Evolutionary conservation across 2,329 filamentous ascomycete species (phyloP).

Genomic region (Fusarium palustre): DNA sequence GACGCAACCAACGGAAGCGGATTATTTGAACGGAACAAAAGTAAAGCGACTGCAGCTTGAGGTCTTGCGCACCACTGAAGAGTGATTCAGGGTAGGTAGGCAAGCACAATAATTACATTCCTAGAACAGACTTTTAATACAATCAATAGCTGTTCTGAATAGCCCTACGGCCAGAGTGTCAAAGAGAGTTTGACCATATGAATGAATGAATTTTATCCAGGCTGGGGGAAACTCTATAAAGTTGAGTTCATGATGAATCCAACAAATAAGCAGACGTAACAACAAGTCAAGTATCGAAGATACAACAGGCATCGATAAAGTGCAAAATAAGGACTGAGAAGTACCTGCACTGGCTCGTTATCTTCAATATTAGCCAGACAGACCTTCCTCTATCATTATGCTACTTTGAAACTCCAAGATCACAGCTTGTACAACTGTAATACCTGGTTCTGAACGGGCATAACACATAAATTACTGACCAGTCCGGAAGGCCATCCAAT

Average conservation of each 20-base stretch:
- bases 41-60: constrained; percentile 1
- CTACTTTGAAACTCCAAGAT: too few relatives aligned
- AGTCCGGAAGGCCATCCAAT: not conserved
- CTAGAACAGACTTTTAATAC: not conserved
- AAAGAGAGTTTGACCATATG: not conserved
- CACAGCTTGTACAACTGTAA: too few relatives aligned
- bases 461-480: not conserved
- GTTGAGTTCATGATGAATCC: too few relatives aligned
- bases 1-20: constrained; percentile 37
- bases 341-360: too few relatives aligned
- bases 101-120: not conserved
- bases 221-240: too few relatives aligned
- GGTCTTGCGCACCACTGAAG: constrained; percentile 5
- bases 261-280: too few relatives aligned
- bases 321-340: too few relatives aligned
- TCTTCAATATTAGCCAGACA: too few relatives aligned
- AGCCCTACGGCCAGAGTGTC: not conserved
- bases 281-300: too few relatives aligned
- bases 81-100: constrained; percentile 13
- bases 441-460: too few relatives aligned
- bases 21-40: constrained; percentile 14
- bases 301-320: too few relatives aligned
- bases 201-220: not conserved
- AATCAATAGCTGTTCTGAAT: not conserved
- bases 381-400: too few relatives aligned